Base-by-base conservation (phyloP, 2,329 filamentous ascomycete species). In the Ophiocordyceps camponoti-saundersi region DNA sequence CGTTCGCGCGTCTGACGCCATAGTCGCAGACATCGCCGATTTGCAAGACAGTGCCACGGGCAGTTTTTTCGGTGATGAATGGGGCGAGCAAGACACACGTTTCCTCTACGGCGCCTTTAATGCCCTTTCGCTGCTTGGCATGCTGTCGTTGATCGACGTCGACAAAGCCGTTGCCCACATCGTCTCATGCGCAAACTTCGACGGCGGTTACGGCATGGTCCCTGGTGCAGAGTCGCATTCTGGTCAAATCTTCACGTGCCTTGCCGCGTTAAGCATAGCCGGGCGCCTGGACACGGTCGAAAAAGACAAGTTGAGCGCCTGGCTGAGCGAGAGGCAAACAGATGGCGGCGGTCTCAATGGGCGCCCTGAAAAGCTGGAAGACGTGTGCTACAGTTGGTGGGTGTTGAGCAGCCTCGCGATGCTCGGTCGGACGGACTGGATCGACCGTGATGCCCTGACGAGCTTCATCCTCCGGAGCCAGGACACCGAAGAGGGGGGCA, bases 371-470 rank as follows among this genome's bases (percentile, higher is more conserved):
- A 98, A 98, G 69, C 68, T 85, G 51, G 90, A 95, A 61, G 92
- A 98, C 61, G 90, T 95, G 15, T 98, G 92, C 67, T 98, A 98
- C 66, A 95, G 87, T 61, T 98, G 92, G 92, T 98, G 92, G 92
- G 92, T 96, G 42, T 69, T 90, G 58, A 90, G 85, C 59, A 95
- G 89, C 61, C 68, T 98, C 54, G 82, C 84, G 43, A 95, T 96
- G 73, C 85, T 98, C 54, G 80, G 75, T 47, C 80, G 82, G 47
- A 73, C 88, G 46, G 85, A 95, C 61, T 98, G 92, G 92, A 93
- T 98, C 59, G 86, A 98, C 66, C 76, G 80, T 45, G 72, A 80
- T 48, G 85, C 85, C 59, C 73, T 98, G 56, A 74, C 80, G 46
- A 63, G 65, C 22, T 98, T 95, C 64, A 95, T 98, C 47, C 66